These are phyloP conservation scores for Maudiozyma turicensis DNA, from an alignment of 805 yeast genomes.

Conservation along the genomic window DNA sequence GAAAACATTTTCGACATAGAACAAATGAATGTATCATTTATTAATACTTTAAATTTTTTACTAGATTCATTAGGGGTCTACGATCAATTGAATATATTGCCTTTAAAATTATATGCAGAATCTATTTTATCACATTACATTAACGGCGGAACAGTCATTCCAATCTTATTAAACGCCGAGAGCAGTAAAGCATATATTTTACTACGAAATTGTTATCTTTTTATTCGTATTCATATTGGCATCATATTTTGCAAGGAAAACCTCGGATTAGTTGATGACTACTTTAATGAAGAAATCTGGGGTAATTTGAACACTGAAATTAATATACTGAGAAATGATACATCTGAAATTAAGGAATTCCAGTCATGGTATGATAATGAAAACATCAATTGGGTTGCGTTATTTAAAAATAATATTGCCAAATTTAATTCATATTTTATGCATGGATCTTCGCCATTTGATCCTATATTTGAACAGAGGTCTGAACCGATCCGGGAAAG, in stretches of 20 bases:
- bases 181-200: constrained; percentile 43
- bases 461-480: constrained; percentile 30
- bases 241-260: constrained; percentile 44
- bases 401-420: constrained; percentile 30
- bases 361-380: constrained; percentile 25
- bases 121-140: constrained; percentile 47
- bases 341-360: too few species aligned
- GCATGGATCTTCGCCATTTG: constrained; percentile 27
- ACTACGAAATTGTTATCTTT: constrained; percentile 56
- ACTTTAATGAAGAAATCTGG: constrained; percentile 20
- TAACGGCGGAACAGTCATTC: constrained; percentile 48
- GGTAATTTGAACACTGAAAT: not conserved
- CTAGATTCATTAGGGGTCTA: constrained; percentile 51
- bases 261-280: constrained; percentile 26
- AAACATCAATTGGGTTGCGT: constrained; percentile 22
- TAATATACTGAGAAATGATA: too few species aligned
- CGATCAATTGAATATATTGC: constrained; percentile 53
- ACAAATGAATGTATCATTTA: constrained; percentile 7
- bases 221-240: constrained; percentile 55
- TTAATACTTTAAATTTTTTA: constrained; percentile 21
- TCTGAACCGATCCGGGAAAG: not conserved
- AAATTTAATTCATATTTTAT: constrained; percentile 36
- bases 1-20: constrained; percentile 13
- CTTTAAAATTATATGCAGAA: constrained; percentile 54
- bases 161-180: constrained; percentile 46